Evolutionary conservation across 176 grass and related monocot genomes (phyloP).

Genomic region (Triticum urartu): DNA sequence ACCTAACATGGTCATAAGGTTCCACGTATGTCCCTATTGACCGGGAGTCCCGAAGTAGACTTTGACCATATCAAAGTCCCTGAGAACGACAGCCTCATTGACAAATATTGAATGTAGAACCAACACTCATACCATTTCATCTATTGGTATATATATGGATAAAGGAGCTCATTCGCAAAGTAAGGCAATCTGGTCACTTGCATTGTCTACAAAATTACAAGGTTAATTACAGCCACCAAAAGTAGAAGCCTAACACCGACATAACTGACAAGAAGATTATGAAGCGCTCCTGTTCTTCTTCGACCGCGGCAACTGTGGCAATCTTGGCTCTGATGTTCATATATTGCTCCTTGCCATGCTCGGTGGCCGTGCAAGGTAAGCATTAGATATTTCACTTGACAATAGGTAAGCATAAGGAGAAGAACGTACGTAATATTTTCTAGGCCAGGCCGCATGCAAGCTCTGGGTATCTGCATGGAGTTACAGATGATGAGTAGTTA

Average conservation of each 20-base stretch:
- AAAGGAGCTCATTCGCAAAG: background rate
- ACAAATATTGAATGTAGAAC: background rate
- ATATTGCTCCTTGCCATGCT: background rate
- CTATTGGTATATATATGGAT: background rate
- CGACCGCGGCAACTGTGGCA: rapidly evolving
- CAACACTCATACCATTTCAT: background rate
- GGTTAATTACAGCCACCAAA: background rate
- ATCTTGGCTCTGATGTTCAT: background rate
- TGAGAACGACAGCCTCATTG: too few species aligned
- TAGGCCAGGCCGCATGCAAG: too few species aligned
- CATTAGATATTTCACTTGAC: too few species aligned
- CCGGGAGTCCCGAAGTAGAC: background rate
- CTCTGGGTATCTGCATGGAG: too few species aligned
- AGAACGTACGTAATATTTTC: background rate
- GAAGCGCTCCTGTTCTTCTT: background rate
- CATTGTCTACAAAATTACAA: background rate
- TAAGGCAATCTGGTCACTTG: background rate
- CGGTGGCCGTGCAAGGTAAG: background rate
- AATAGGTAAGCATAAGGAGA: too few species aligned
- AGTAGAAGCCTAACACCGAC: too few species aligned
- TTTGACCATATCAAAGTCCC: background rate
- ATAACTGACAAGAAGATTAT: background rate
- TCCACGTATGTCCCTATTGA: too few species aligned
- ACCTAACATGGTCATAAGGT: too few species aligned
- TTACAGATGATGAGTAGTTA: background rate